A percentile compares a stretch with the other conserved stretches of the same genome.
Conservation (phyloP, 441 rosid species). For the Capsella rubella region DNA sequence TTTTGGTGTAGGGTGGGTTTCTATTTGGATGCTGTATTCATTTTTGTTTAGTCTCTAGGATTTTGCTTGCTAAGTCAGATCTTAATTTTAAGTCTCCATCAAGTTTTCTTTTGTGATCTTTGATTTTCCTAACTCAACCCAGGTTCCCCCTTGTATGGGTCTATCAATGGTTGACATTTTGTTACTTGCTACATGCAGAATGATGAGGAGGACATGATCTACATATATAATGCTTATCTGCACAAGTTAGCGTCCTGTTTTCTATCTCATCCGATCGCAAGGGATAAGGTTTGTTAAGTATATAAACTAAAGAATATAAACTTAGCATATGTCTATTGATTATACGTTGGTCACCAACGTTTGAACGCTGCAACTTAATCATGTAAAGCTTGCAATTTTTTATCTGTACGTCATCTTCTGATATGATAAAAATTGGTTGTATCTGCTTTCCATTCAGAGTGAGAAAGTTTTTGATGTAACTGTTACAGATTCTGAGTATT, state of each 20-base stretch:
- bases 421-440: conserved; percentile 13
- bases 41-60: conserved; percentile 21
- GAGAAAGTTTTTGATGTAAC: conserved; percentile 22
- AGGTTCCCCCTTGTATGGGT: conserved; percentile 1
- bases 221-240: conserved; percentile 91
- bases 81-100: neutral
- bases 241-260: conserved; percentile 95
- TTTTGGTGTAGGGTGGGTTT: neutral
- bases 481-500: conserved; percentile 11
- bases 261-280: conserved; percentile 86
- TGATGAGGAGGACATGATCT: conserved; percentile 93
- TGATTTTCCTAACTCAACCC: conserved; percentile 20
- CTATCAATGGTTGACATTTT: conserved; percentile 31
- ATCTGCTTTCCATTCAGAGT: conserved; percentile 21
- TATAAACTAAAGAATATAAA: neutral
- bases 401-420: conserved; percentile 15
- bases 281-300: conserved; percentile 80
- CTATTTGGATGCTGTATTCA: conserved; percentile 9
- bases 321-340: conserved; percentile 19
- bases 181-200: conserved; percentile 66
- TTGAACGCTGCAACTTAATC: conserved; percentile 10
- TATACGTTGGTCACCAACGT: conserved; percentile 15
- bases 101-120: conserved; percentile 19
- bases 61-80: conserved; percentile 18
- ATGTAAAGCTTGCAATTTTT: conserved; percentile 14